phyloP scores from a whole-genome alignment of 352 stramenopile species.

The Phytophthora citrophthora region DNA sequence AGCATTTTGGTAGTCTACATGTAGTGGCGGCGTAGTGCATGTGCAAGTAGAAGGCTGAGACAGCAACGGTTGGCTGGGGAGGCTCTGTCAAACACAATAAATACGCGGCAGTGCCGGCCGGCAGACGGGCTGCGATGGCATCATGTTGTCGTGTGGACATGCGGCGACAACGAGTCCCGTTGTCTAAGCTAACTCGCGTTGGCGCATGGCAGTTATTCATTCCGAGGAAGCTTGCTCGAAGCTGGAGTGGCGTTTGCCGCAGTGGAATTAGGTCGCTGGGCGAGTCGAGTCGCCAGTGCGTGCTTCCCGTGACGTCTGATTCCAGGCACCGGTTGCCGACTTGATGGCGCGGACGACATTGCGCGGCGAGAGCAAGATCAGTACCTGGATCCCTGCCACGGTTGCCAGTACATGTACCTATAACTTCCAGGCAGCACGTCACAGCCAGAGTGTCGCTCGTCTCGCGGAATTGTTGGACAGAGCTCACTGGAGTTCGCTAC shows the following conservation, averaged over 20 bases:
- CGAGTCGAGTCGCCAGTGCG: background rate
- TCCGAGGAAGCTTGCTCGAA: background rate
- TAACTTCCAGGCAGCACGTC: too few species aligned
- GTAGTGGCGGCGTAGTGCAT: too few species aligned
- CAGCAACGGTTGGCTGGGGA: background rate
- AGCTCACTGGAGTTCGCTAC: too few species aligned
- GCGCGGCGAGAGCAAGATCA: background rate
- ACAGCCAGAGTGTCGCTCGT: too few species aligned
- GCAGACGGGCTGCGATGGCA: background rate
- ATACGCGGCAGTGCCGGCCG: background rate
- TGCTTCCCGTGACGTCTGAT: background rate
- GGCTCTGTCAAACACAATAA: background rate
- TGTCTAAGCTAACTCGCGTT: background rate
- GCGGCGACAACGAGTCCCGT: background rate
- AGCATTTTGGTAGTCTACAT: too few species aligned
- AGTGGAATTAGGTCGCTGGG: background rate
- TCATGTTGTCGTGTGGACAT: background rate
- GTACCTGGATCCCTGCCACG: background rate
- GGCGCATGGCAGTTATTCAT: background rate
- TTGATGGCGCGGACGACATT: background rate
- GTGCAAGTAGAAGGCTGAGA: too few species aligned
- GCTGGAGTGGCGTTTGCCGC: too few species aligned
- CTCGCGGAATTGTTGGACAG: too few species aligned
- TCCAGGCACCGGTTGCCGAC: background rate
- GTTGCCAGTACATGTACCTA: background rate